phyloP scores from a whole-genome alignment of 164 flowering plant genomes.

The Magnolia sinica region DNA sequence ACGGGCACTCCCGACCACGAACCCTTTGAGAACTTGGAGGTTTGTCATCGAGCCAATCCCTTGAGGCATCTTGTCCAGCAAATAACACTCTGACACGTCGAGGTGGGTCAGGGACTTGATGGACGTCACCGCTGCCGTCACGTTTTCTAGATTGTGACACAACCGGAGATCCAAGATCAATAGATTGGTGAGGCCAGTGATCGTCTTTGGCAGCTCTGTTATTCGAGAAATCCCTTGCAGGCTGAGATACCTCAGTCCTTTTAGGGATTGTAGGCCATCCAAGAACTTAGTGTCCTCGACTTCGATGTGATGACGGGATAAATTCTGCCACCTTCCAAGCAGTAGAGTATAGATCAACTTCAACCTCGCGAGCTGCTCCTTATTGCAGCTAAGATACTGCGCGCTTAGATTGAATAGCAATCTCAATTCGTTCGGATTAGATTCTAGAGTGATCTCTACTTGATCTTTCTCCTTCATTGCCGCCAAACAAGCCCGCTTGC shows the following conservation, averaged over 20 bases:
- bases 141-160: conserved; percentile 33
- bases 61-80: conserved; percentile 31
- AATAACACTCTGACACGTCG: conserved; percentile 46
- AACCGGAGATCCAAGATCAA: conserved; percentile 36
- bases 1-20: conserved; percentile 18
- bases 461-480: not conserved
- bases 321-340: conserved; percentile 38
- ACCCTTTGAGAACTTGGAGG: conserved; percentile 49
- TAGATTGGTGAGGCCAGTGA: conserved; percentile 20
- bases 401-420: conserved; percentile 27
- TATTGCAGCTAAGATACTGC: conserved; percentile 12
- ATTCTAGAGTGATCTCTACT: not conserved
- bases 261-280: conserved; percentile 12
- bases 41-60: conserved; percentile 22
- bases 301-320: conserved; percentile 29
- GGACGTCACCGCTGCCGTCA: conserved; percentile 17
- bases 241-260: conserved; percentile 23
- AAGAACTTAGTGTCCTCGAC: conserved; percentile 21
- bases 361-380: conserved; percentile 12
- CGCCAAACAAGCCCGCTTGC: not conserved
- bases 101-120: conserved; percentile 36
- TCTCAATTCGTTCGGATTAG: not conserved
- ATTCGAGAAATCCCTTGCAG: conserved; percentile 41
- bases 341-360: conserved; percentile 24
- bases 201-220: conserved; percentile 18